phyloP scores from a whole-genome alignment of 1,284 basidiomycete species.

The Ceratobasidium sp. region DNA sequence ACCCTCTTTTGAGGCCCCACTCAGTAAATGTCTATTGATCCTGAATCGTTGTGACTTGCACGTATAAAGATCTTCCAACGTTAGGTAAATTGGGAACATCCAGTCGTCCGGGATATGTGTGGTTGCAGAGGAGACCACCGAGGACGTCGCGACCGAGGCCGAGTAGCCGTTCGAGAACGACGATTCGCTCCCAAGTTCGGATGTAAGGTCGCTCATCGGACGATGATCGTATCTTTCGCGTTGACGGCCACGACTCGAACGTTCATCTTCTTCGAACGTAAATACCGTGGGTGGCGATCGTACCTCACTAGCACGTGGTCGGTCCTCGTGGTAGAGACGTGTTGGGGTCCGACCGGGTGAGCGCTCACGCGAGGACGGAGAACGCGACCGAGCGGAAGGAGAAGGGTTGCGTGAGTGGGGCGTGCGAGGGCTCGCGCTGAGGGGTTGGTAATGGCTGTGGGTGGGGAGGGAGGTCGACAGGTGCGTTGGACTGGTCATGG shows the following conservation, averaged over 20 bases:
- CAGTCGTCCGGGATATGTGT: conserved; percentile 37
- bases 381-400: not conserved
- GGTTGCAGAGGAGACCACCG: not conserved
- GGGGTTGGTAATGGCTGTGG: not conserved
- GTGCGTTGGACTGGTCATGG: conserved; percentile 17
- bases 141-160: not conserved
- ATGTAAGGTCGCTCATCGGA: conserved; percentile 32
- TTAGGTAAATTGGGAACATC: conserved; percentile 35
- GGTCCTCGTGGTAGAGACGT: not conserved
- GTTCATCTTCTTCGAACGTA: conserved; percentile 8
- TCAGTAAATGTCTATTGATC: conserved; percentile 47
- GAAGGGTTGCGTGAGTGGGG: conserved; percentile 18
- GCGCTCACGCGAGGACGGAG: conserved; percentile 14
- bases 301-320: conserved; percentile 23
- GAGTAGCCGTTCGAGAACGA: conserved; percentile 22
- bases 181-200: conserved; percentile 34
- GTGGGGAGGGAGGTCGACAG: conserved; percentile 9
- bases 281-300: conserved; percentile 28
- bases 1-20: conserved; percentile 42
- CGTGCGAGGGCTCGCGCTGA: not conserved
- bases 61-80: conserved; percentile 32
- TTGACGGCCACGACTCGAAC: not conserved
- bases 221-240: conserved; percentile 6
- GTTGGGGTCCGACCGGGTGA: conserved; percentile 17
- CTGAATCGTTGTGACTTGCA: conserved; percentile 43